Base-by-base conservation (phyloP, 2,329 filamentous ascomycete genomes). In the Akanthomyces dipterigenus region DNA sequence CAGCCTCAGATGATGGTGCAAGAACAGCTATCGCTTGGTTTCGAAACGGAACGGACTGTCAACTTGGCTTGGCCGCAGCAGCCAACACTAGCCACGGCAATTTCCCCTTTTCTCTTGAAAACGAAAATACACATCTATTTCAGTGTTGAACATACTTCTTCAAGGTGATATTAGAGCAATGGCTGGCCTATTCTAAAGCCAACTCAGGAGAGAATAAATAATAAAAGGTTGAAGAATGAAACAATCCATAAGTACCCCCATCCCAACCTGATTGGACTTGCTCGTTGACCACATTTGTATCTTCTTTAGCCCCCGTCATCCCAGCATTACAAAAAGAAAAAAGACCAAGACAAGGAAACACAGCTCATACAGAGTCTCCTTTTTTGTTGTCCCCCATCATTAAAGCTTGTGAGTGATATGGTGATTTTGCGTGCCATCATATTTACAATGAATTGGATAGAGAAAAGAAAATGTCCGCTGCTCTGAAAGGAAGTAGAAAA, bases 351-450 rank as follows among this genome's bases (percentile, higher is more conserved):
- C 38, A 26, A 24, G 16, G 12, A 26, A 14, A n/a, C 9, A 5
- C n/a, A 20, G 28, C 31, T 20, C 20, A 40, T 46, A 11, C 31
- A 34, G 31, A 34, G 31, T 34, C 11, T 56, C 16, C n/a, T 31
- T 36, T 36, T 11, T n/a, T 20, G 6, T 26, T 20, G 31, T 26
- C 18, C 45, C 18, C 45, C 36, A 51, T 50, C 56, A 59, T 59
- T 59, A 59, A 59, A 42, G 16, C 24, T 48, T 38, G 8, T 28
- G 36, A 22, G 34, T 40, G 24, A 42, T 42, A 42, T 55, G 24
- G 51, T 55, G 51, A 55, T 42, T n/a, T 24, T 55, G 16, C 46
- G 46, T 50, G 24, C 31, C 56, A 22, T 59, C 46, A 51, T 59
- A 59, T 51, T 28, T 58, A 58, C 55, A 50, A 34, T 43, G 24